Conservation (phyloP, 108 stramenopile genomes). For the Nannochloropsis salina region DNA sequence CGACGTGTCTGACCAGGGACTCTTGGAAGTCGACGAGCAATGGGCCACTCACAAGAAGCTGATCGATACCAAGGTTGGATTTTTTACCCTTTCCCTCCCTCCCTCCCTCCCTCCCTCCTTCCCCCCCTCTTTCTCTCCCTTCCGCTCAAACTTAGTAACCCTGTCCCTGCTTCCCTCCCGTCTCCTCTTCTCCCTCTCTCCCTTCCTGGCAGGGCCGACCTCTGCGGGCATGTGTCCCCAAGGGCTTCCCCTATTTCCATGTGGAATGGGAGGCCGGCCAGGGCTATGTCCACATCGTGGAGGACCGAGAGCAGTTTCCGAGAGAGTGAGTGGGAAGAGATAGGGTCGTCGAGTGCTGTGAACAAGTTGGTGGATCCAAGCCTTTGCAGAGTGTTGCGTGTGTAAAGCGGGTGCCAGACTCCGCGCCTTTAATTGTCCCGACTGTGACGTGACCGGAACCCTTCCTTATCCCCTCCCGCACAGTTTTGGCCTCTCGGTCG, state of each 20-base stretch:
- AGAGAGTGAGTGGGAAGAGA: not conserved
- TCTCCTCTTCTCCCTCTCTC: not conserved
- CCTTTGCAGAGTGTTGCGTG: too few species aligned
- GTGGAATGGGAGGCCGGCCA: constrained; percentile 41
- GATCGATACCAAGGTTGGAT: constrained; percentile 27
- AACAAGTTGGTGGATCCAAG: too few species aligned
- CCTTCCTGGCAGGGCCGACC: constrained; percentile 23
- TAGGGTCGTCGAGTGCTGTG: not conserved
- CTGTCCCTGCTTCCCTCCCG: not conserved
- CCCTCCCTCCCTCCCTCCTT: not conserved
- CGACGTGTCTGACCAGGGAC: constrained; percentile 6
- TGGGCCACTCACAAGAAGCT: constrained; percentile 46
- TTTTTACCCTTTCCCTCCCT: not conserved
- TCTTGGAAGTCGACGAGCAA: constrained; percentile 38
- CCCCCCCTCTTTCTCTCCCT: not conserved
- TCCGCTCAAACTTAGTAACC: not conserved
- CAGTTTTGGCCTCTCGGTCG: constrained; percentile 31
- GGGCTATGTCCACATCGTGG: constrained; percentile 43
- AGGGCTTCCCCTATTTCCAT: constrained; percentile 39
- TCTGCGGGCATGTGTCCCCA: constrained; percentile 35
- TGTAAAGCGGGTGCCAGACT: too few species aligned
- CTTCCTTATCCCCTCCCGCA: not conserved
- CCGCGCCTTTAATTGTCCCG: too few species aligned
- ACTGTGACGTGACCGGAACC: too few species aligned
- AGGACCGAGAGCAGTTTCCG: constrained; percentile 27